A percentile compares a stretch with the other conserved stretches of the same genome.
These are phyloP conservation scores for Alternaria postmessia DNA, from an alignment of 2,329 filamentous ascomycete species.

Conservation along the genomic window DNA sequence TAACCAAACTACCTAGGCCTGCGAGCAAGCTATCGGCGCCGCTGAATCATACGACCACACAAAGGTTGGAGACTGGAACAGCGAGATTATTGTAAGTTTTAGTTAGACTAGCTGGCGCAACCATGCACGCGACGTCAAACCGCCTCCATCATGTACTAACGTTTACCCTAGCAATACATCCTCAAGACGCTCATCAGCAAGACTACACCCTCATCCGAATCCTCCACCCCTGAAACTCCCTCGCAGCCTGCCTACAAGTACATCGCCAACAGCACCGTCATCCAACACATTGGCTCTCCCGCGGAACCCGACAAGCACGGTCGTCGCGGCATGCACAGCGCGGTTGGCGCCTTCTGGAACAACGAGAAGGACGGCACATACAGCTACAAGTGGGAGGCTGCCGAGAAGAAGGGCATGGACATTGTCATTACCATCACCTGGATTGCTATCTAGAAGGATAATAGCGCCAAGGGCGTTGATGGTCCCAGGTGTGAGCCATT, in stretches of 20 bases:
- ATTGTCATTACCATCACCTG: constrained; percentile 69
- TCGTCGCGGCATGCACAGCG: constrained; percentile 88
- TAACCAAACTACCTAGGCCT: constrained; percentile 67
- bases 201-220: constrained; percentile 65
- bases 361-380: constrained; percentile 90
- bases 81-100: constrained; percentile 80
- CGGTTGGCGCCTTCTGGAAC: constrained; percentile 87
- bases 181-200: constrained; percentile 81
- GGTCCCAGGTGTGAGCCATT: background rate
- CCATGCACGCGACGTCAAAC: constrained; percentile 13
- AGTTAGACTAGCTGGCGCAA: constrained; percentile 8
- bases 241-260: constrained; percentile 81
- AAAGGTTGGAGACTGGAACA: constrained; percentile 88
- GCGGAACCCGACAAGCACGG: constrained; percentile 70
- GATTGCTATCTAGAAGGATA: constrained; percentile 62
- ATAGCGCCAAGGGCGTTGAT: background rate
- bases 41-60: constrained; percentile 86
- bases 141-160: constrained; percentile 45
- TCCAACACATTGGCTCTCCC: constrained; percentile 75
- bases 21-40: constrained; percentile 76
- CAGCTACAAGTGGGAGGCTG: constrained; percentile 81
- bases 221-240: constrained; percentile 12
- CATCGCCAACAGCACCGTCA: constrained; percentile 97
- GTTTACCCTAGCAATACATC: constrained; percentile 71
- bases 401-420: constrained; percentile 61